phyloP scores from a whole-genome alignment of 2,329 filamentous ascomycete species.

The Decorospora gaudefroyi region DNA sequence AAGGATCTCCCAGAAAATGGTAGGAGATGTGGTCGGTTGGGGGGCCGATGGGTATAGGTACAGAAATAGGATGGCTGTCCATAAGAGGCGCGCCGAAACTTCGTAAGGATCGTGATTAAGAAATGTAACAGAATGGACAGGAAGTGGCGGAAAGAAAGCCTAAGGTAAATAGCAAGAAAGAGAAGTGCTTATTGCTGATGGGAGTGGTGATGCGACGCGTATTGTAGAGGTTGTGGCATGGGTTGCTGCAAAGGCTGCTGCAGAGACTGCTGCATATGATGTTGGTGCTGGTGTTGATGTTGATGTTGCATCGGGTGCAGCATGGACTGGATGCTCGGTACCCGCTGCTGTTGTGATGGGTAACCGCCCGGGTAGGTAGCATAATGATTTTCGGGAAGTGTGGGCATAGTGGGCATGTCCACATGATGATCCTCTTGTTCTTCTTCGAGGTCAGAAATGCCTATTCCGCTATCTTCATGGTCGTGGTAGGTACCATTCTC shows the following conservation, averaged over 20 bases:
- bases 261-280: conserved; percentile 11
- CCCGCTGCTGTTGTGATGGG: conserved; percentile 34
- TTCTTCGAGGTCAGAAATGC: conserved; percentile 57
- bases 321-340: conserved; percentile 50
- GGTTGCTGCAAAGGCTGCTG: conserved; percentile 13
- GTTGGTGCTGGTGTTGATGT: too few relatives aligned
- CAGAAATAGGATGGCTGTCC: conserved; percentile 9
- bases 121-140: conserved; percentile 17
- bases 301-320: conserved; percentile 31
- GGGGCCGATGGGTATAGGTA: conserved; percentile 14
- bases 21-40: conserved; percentile 8
- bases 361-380: conserved; percentile 25
- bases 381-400: conserved; percentile 29
- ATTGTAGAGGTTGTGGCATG: conserved; percentile 23
- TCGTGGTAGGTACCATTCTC: conserved; percentile 51
- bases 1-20: conserved; percentile 3
- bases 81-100: conserved; percentile 1
- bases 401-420: conserved; percentile 32
- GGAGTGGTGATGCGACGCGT: conserved; percentile 22
- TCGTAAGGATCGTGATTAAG: conserved; percentile 27
- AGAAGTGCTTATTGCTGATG: conserved; percentile 21
- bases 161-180: conserved; percentile 15
- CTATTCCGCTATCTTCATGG: conserved; percentile 72
- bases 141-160: conserved; percentile 16
- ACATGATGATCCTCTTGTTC: conserved; percentile 44